Evolutionary conservation across 768 basidiomycete species (phyloP), one percentile per base, ranked within the genome.

Genomic region (Cystoderma amianthinum): DNA sequence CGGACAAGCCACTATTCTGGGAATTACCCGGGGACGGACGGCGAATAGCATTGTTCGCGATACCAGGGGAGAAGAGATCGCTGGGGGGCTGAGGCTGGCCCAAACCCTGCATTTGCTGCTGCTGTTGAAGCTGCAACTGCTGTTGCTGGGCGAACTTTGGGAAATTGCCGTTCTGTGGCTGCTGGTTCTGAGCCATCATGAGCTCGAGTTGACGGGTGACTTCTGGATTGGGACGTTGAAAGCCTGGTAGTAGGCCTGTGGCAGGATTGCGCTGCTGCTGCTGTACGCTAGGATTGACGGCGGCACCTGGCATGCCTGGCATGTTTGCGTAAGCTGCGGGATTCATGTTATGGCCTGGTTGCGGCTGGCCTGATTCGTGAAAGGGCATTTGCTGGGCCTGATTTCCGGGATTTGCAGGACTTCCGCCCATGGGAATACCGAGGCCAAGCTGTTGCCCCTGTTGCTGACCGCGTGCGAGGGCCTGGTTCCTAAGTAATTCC

Each of bases 51-150:
- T 74, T 71, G 47, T 61, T 57, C 20, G 57, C 40, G 58, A 74
- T 64, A 18, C 61, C 63, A n/a, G 72, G 60, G 5, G 74, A 50
- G 53, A 79, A 78, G 49, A 74, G 66, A 42, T 78, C 77, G 16
- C 59, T 47, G 6, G 63, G 50, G 16, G 63, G 48, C n/a, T n/a
- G n/a, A 0, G 59, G 39, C 44, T 68, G 73, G 43, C 62, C 68
- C 46, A 68, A 57, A 23, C 58, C 54, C 24, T 52, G 51, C 21
- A 51, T 54, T 34, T 55, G 51, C 44, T 45, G 52, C 32, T 52
- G 50, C 4, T 57, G 60, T 38, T 63, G 51, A 16, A 48, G 49
- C 18, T 48, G 46, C 22, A 59, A 65, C 43, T 57, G 56, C 12
- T 60, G 48, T 22, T 61, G 66, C 46, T 50, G 53, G 43, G 53